Evolutionary conservation across 352 stramenopile species (phyloP).

Genomic region (Globisporangium nodosum): DNA sequence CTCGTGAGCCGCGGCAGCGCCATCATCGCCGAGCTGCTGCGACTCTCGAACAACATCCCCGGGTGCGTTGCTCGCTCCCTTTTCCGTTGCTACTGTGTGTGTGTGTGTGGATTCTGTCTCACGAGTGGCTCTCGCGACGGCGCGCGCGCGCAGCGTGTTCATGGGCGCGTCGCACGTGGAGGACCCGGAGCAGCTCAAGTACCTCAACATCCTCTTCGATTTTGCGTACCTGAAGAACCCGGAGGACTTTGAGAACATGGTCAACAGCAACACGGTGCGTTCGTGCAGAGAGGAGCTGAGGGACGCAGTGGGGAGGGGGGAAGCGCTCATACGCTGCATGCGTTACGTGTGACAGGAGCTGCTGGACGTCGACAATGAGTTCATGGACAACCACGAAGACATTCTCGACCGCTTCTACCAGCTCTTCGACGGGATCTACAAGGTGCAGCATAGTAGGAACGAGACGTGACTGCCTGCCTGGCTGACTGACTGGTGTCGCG

Average conservation of each 20-base stretch:
- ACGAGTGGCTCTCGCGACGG: background rate
- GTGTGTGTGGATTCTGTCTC: background rate
- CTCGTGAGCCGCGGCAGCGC: slow-evolving; percentile 88
- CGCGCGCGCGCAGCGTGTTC: slow-evolving; percentile 48
- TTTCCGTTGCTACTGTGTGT: background rate
- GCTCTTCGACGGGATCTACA: slow-evolving; percentile 88
- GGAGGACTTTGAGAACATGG: slow-evolving; percentile 92
- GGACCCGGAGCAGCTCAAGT: slow-evolving; percentile 88
- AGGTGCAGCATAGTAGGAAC: slow-evolving; percentile 21
- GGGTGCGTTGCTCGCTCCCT: slow-evolving; percentile 32
- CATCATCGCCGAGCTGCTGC: slow-evolving; percentile 92
- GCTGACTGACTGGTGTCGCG: no score
- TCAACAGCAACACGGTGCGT: slow-evolving; percentile 86
- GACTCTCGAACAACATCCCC: slow-evolving; percentile 89
- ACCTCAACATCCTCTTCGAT: slow-evolving; percentile 93
- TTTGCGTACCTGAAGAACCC: slow-evolving; percentile 94
- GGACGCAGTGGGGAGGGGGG: background rate
- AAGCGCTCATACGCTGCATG: background rate
- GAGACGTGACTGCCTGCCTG: no score
- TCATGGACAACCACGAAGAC: slow-evolving; percentile 86
- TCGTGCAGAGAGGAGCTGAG: background rate
- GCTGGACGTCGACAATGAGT: slow-evolving; percentile 89
- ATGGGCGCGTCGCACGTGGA: slow-evolving; percentile 82
- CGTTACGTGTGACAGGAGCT: slow-evolving; percentile 38
- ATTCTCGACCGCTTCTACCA: slow-evolving; percentile 87